Percentiles rank a stretch among this genome's conserved stretches.
These are phyloP conservation scores for Medicago arabica DNA, from an alignment of 306 rosid genomes.

Conservation along the genomic window DNA sequence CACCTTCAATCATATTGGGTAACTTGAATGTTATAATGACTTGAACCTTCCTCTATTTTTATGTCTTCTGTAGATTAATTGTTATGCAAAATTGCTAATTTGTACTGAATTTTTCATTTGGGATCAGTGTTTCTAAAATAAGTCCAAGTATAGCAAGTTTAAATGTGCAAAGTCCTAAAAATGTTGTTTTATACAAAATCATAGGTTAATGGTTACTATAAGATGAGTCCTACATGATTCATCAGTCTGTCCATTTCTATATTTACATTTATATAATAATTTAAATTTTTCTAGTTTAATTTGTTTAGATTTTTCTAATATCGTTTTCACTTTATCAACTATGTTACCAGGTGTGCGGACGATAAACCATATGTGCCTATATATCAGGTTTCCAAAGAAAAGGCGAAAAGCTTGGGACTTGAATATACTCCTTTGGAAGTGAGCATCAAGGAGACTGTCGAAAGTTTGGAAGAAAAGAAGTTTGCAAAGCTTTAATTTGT, in stretches of 20 bases:
- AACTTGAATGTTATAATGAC: no score
- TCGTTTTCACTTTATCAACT: conserved; percentile 8
- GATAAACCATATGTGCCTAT: conserved; percentile 57
- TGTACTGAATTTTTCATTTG: not conserved
- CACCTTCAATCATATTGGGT: no score
- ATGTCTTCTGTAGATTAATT: no score
- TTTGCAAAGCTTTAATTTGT: conserved; percentile 53
- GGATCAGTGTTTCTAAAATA: not conserved
- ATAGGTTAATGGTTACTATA: not conserved
- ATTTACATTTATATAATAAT: not conserved
- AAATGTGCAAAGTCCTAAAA: not conserved
- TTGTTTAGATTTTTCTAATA: conserved; percentile 7
- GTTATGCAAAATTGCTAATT: not conserved
- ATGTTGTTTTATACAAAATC: conserved; percentile 27
- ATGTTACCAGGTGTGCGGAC: conserved; percentile 65
- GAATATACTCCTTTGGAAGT: conserved; percentile 65
- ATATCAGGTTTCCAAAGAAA: conserved; percentile 70
- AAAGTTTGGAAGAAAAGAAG: conserved; percentile 68
- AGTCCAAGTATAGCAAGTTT: not conserved
- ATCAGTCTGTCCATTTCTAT: not conserved
- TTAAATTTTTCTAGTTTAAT: not conserved
- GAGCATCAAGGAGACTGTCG: conserved; percentile 78
- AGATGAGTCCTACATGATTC: not conserved
- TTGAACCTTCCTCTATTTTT: no score
- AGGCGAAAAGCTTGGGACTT: conserved; percentile 70